Percentiles rank a stretch among this genome's conserved stretches.
Conservation (phyloP, 352 stramenopile genomes). For the Phytophthora niederhauseri region DNA sequence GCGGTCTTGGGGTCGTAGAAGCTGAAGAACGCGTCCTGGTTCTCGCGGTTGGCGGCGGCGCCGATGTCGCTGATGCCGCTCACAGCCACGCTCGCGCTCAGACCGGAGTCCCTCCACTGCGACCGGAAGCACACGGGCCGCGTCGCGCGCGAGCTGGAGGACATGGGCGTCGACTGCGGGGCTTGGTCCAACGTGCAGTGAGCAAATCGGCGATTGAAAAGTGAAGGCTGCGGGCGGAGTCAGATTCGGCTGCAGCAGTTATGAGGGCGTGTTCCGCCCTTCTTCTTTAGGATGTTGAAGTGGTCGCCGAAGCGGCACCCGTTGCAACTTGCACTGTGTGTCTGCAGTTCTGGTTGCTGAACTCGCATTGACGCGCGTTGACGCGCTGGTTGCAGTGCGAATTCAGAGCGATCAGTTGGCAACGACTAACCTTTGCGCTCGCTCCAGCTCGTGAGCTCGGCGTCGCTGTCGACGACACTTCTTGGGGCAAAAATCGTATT, state of each 20-base stretch:
- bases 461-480: not conserved
- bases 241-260: slow-evolving; percentile 15
- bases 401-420: slow-evolving; percentile 3
- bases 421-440: slow-evolving; percentile 2
- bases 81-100: slow-evolving; percentile 31
- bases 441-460: no score
- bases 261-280: slow-evolving; percentile 20
- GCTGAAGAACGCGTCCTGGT: slow-evolving; percentile 92
- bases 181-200: not conserved
- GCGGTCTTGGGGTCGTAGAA: slow-evolving; percentile 44
- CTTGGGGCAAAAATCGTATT: slow-evolving; percentile 11
- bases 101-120: slow-evolving; percentile 7
- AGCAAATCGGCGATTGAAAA: slow-evolving; percentile 17
- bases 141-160: slow-evolving; percentile 9
- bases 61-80: slow-evolving; percentile 68
- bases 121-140: slow-evolving; percentile 29
- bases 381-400: not conserved
- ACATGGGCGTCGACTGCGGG: slow-evolving; percentile 9
- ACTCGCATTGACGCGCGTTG: no score
- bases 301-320: slow-evolving; percentile 2
- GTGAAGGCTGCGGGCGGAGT: slow-evolving; percentile 12
- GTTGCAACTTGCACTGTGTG: not conserved
- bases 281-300: slow-evolving; percentile 10
- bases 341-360: not conserved
- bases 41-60: slow-evolving; percentile 59